These are phyloP conservation scores for Anacardium occidentale DNA, from an alignment of 345 rosid genomes.

Conservation along the genomic window DNA sequence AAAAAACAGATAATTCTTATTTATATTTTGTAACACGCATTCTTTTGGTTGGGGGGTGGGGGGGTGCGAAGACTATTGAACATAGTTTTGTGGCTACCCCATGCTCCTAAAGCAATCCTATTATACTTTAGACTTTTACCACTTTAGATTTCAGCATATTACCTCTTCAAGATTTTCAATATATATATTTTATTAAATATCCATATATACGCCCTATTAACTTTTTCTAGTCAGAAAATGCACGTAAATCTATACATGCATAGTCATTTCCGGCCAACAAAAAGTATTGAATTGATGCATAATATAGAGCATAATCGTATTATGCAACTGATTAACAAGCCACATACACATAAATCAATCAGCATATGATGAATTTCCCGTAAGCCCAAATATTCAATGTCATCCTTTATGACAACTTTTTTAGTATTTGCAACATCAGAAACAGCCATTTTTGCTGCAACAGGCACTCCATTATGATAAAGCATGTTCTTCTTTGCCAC, in stretches of 20 bases:
- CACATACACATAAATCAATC: neutral
- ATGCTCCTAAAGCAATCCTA: too few species aligned
- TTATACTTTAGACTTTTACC: neutral
- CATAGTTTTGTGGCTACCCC: too few species aligned
- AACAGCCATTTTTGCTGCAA: neutral
- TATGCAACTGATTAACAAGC: neutral
- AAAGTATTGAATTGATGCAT: neutral
- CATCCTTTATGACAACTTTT: neutral
- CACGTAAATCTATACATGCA: neutral
- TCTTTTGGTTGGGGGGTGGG: too few species aligned
- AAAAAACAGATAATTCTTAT: too few species aligned
- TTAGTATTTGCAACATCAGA: neutral
- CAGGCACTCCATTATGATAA: neutral
- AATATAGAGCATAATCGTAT: neutral
- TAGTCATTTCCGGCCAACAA: neutral
- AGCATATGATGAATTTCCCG: neutral
- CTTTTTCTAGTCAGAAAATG: neutral
- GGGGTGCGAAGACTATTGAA: too few species aligned
- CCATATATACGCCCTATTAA: neutral
- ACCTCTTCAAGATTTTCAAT: neutral
- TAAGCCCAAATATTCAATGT: neutral
- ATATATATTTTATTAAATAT: too few species aligned
- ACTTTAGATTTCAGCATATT: neutral
- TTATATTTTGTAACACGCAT: too few species aligned
- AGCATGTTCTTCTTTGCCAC: neutral